Evolutionary conservation across 163 green algal genomes (phyloP).

Genomic region (Dunaliella salina): DNA sequence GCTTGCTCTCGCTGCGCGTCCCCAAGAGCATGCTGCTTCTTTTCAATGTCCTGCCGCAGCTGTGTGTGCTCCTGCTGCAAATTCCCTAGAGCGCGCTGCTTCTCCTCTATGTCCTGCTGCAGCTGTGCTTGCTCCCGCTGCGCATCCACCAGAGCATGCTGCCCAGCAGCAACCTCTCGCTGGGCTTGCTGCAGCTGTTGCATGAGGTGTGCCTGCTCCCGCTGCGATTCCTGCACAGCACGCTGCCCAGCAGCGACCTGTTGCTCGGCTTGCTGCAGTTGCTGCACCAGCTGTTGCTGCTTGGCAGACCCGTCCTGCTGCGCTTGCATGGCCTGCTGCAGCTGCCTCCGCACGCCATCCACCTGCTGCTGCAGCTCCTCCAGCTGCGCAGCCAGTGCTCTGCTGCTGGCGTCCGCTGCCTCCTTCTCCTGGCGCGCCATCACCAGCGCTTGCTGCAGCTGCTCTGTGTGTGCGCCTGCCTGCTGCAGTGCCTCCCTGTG

Average conservation of each 20-base stretch:
- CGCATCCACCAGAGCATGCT: no score
- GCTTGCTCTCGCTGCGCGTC: no score
- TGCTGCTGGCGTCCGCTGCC: background rate
- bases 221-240: no score
- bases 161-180: background rate
- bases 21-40: no score
- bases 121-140: no score
- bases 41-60: no score
- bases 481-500: background rate
- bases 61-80: no score
- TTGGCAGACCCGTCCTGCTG: conserved; percentile 21
- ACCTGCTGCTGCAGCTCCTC: conserved; percentile 18
- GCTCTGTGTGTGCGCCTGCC: background rate
- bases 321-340: conserved; percentile 25
- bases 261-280: background rate
- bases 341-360: background rate
- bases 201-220: background rate
- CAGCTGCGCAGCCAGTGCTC: background rate
- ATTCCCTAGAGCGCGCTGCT: conserved; percentile 14
- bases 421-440: background rate
- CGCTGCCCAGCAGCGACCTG: no score
- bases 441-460: background rate
- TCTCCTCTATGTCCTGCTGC: background rate
- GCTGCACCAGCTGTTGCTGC: background rate
- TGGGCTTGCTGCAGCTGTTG: background rate